phyloP scores from a whole-genome alignment of 139 green algal genomes.

The Axilococcus clingmanii region DNA sequence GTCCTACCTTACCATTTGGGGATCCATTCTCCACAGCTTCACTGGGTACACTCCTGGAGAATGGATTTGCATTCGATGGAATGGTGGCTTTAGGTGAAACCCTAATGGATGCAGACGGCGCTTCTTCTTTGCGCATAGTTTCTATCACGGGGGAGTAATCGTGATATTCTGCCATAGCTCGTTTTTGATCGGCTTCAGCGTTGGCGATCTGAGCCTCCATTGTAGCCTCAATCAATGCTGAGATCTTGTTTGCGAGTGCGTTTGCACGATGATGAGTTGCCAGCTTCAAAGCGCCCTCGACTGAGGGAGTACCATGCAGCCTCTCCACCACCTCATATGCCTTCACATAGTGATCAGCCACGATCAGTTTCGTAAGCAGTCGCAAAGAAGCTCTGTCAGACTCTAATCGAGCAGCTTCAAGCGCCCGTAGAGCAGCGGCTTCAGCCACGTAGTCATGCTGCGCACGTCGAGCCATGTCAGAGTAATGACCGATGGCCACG shows the following conservation, averaged over 20 bases:
- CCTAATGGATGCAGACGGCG: background rate
- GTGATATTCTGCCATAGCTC: slow-evolving; percentile 4
- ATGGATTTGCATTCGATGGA: background rate
- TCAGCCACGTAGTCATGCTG: slow-evolving; percentile 6
- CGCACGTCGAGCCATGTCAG: slow-evolving; percentile 3
- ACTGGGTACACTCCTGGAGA: background rate
- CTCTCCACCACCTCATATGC: slow-evolving; percentile 42
- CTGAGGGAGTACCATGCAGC: slow-evolving; percentile 24
- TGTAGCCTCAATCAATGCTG: background rate
- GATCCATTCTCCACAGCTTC: slow-evolving; percentile 7
- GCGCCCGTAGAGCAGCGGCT: background rate
- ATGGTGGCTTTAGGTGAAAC: background rate
- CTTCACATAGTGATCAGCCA: slow-evolving; percentile 23
- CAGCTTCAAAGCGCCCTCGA: slow-evolving; percentile 49
- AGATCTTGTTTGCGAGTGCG: slow-evolving; percentile 10
- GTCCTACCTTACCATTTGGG: slow-evolving; percentile 2
- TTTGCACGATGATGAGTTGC: slow-evolving; percentile 31
- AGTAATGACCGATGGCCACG: slow-evolving; percentile 6
- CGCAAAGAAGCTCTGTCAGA: slow-evolving; percentile 21
- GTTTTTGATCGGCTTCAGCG: slow-evolving; percentile 12
- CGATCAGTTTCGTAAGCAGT: slow-evolving; percentile 29
- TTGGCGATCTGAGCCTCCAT: background rate
- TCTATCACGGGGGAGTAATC: background rate
- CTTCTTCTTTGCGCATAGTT: background rate
- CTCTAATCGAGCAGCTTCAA: slow-evolving; percentile 19